Evolutionary conservation across 352 stramenopile genomes (phyloP), one percentile per base, ranked within the genome.

Genomic region (Blastocystis sp.): DNA sequence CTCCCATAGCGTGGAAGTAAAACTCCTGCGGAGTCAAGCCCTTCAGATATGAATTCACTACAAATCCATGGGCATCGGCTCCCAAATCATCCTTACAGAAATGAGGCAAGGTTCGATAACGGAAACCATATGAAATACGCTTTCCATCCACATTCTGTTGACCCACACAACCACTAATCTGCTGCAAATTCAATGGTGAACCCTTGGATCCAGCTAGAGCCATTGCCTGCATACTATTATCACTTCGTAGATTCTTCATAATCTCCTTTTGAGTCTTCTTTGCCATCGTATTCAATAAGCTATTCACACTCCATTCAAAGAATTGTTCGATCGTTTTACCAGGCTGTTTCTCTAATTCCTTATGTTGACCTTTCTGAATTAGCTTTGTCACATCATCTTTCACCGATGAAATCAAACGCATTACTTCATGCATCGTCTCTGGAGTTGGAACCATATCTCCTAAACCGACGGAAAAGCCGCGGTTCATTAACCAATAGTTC

Each of bases 1-100:
- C 95, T 93, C 95, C 95, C 96, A 99, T 98, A 29, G 97, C 96
- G 91, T 99, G 96, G 89, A 99, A 99, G 90, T 98, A 99, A 89
- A 99, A 99, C 90, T 99, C 97, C 51, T 94, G 92, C 14, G 93
- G 93, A 16, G 92, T 95, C 89, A 96, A 88, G 71, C 93, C 93
- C 89, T 96, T 96, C 65, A 99, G 89, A 89, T 99, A 99, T 65
- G 94, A 98, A 90, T 99, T 99, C 89, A 98, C 96, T 46, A 99
- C 96, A 88, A 99, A 99, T 46, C 97, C 97, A 89, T 96, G 93
- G 89, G 93, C 97, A 89, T 99, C 96, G 0, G 96, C 94, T 32
- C 96, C 96, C 29, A 98, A 92, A 90, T 99, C 96, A 89, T 98
- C 95, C 90, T 96, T 96, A 78, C 91, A 92, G 80, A 96, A 96